A percentile compares a stretch with the other conserved stretches of the same genome.
phyloP scores from a whole-genome alignment of 2,329 filamentous ascomycete species.

The Penicillium sp. region DNA sequence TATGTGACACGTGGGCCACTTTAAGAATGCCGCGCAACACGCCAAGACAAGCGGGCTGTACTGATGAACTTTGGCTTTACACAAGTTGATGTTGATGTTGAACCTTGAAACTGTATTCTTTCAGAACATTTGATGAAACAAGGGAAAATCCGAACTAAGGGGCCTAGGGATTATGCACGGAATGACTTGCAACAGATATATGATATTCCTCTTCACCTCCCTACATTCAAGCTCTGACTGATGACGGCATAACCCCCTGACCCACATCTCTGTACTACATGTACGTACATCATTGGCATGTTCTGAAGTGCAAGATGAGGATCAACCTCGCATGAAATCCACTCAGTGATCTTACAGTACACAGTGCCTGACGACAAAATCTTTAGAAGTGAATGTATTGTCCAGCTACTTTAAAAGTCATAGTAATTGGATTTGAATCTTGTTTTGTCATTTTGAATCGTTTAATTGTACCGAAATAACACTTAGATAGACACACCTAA shows the following conservation, averaged over 20 bases:
- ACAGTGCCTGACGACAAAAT: too few species aligned
- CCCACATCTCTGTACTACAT: slow-evolving; percentile 7
- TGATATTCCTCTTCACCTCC: slow-evolving; percentile 1
- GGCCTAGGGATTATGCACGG: not conserved
- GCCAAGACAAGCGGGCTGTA: not conserved
- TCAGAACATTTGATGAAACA: not conserved
- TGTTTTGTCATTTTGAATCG: too few species aligned
- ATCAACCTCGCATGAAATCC: not conserved
- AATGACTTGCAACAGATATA: not conserved
- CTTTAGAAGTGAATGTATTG: too few species aligned
- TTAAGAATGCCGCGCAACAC: slow-evolving; percentile 5
- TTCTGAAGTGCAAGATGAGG: not conserved
- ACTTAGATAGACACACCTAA: too few species aligned
- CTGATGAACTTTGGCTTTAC: not conserved
- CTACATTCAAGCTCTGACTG: slow-evolving; percentile 3
- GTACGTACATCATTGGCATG: slow-evolving; percentile 12
- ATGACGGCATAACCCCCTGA: slow-evolving; percentile 4
- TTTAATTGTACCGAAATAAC: too few species aligned
- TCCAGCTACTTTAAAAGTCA: too few species aligned
- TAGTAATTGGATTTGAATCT: too few species aligned
- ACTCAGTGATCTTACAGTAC: not conserved
- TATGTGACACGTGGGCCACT: slow-evolving; percentile 3
- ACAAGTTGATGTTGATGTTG: not conserved
- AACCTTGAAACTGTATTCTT: not conserved
- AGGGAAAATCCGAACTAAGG: not conserved